Evolutionary conservation across 2,329 filamentous ascomycete genomes (phyloP), one percentile per base, ranked within the genome.

Genomic region (Sporothrix luriei): DNA sequence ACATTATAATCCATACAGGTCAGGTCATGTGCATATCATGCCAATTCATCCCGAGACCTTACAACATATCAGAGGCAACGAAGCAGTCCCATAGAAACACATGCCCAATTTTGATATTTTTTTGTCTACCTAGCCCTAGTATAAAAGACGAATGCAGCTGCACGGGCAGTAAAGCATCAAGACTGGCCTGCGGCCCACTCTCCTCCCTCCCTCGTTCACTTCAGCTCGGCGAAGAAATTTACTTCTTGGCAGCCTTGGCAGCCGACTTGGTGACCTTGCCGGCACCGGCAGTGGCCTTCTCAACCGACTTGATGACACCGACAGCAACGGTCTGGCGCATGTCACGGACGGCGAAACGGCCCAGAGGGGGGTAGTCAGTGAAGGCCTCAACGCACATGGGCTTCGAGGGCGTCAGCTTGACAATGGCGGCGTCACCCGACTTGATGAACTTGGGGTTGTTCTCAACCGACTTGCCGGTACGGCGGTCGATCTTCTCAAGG

Each of bases 381-480:
- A 98, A 99, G 79, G 95, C 87, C 93, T 99, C 95, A 84, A 99
- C 95, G 85, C 95, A 99, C 95, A 99, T 99, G 83, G 95, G 95
- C 94, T 99, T 99, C 88, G 94, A 97, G 83, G 95, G 95, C 88
- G 97, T 82, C 95, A 99, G 98, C 93, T 97, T 98, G 88, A 99
- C 95, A 87, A 99, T 99, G 84, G 94, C 94, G 78, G 95, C 94
- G 84, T 99, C 95, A 91, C 95, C 95, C 80, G 94, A 97, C 93
- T 99, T 99, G 92, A 99, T 94, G 91, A 97, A 98, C 91, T 99
- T 99, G 86, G 95, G 95, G 80, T 81, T 82, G 83, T 87, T 81
- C 86, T 99, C 95, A 80, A 92, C 89, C 77, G 94, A 92, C 91
- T 99, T 99, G 84, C 95, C 95, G 82, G 95, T 97, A 93, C 95